These are phyloP conservation scores for Tolypocladium pustulatum DNA, from an alignment of 2,329 filamentous ascomycete species.

Conservation along the genomic window DNA sequence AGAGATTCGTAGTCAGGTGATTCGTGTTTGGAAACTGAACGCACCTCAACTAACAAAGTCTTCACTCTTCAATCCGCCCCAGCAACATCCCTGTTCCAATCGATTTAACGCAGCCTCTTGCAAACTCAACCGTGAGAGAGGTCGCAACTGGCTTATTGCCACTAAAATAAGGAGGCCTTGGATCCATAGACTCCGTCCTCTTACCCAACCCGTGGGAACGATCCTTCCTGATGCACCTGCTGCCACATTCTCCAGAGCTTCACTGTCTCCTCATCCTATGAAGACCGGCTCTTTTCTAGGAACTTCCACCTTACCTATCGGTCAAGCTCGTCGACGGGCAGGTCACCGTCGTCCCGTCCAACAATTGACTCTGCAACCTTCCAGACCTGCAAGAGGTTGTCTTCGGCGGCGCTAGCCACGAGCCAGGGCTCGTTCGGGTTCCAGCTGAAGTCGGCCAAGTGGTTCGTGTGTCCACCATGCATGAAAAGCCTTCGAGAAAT, in stretches of 20 bases:
- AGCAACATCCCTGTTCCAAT: not conserved
- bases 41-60: not conserved
- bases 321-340: constrained; percentile 69
- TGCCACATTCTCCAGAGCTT: constrained; percentile 11
- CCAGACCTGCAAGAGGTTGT: constrained; percentile 95
- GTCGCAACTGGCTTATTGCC: not conserved
- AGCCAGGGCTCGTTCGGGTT: constrained; percentile 96
- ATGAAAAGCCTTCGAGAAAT: constrained; percentile 64
- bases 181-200: not conserved
- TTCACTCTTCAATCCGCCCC: not conserved
- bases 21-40: not conserved
- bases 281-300: constrained; percentile 17
- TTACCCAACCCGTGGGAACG: not conserved
- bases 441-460: constrained; percentile 95
- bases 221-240: constrained; percentile 3
- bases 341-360: constrained; percentile 63
- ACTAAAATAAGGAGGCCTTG: not conserved
- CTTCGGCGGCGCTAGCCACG: constrained; percentile 88
- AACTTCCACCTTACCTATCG: constrained; percentile 34
- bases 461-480: constrained; percentile 97
- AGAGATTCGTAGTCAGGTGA: not conserved
- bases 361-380: constrained; percentile 77
- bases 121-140: not conserved
- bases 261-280: constrained; percentile 16
- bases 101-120: not conserved